Evolutionary conservation across 1,284 basidiomycete species (phyloP).

Genomic region (Lentinula novae-zelandiae): DNA sequence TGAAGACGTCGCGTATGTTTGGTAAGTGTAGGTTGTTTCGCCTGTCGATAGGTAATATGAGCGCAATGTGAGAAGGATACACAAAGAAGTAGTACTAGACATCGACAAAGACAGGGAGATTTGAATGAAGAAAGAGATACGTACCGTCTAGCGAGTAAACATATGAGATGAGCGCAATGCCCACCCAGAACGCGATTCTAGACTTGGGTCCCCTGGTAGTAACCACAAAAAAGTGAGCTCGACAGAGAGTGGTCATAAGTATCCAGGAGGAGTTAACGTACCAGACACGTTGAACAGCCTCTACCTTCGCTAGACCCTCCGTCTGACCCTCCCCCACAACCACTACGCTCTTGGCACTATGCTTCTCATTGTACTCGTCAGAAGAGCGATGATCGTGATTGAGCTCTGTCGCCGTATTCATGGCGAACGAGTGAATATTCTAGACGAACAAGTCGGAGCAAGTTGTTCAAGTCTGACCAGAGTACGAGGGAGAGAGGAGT

Average conservation of each 20-base stretch:
- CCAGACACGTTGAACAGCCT: conserved; percentile 9
- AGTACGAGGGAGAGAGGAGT: not conserved
- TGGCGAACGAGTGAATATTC: not conserved
- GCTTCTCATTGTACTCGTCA: conserved; percentile 3
- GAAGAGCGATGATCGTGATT: not conserved
- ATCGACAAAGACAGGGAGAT: not conserved
- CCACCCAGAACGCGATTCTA: conserved; percentile 5
- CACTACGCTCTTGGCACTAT: not conserved
- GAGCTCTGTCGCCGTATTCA: not conserved
- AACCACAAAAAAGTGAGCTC: not conserved
- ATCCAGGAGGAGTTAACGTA: not conserved
- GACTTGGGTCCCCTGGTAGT: conserved; percentile 5
- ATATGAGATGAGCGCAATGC: conserved; percentile 10
- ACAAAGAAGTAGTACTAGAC: not conserved
- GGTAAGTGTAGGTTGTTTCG: conserved; percentile 6
- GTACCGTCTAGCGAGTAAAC: conserved; percentile 8
- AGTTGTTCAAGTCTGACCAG: not conserved
- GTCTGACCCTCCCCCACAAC: not conserved
- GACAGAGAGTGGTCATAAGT: not conserved
- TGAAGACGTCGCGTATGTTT: conserved; percentile 7
- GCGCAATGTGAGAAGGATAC: not conserved
- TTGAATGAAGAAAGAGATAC: not conserved
- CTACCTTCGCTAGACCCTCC: conserved; percentile 6
- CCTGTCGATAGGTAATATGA: not conserved
- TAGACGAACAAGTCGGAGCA: not conserved